Percentiles rank a stretch among this genome's conserved stretches.
These are phyloP conservation scores for Kernera saxatilis DNA, from an alignment of 345 rosid species.

Conservation along the genomic window DNA sequence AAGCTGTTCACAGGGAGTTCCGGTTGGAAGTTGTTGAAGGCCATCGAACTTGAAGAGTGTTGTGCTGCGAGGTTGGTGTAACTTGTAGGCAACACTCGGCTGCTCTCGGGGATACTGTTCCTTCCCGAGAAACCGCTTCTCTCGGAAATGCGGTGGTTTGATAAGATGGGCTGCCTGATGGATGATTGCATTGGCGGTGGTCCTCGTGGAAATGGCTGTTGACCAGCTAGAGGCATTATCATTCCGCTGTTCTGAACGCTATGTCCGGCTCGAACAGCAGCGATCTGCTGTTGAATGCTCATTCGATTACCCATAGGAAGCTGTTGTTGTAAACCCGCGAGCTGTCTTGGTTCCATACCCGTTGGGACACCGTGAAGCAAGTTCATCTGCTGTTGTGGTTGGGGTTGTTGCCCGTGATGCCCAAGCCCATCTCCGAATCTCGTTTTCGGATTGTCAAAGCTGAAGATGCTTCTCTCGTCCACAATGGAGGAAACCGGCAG, in stretches of 20 bases:
- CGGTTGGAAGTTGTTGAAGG: slow-evolving; percentile 35
- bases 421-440: slow-evolving; percentile 64
- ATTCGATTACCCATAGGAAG: slow-evolving; percentile 33
- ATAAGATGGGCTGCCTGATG: slow-evolving; percentile 48
- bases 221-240: slow-evolving; percentile 49
- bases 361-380: slow-evolving; percentile 76
- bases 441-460: slow-evolving; percentile 68
- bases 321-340: slow-evolving; percentile 48
- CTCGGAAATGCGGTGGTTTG: slow-evolving; percentile 46
- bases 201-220: slow-evolving; percentile 27
- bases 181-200: slow-evolving; percentile 33
- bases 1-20: slow-evolving; percentile 52
- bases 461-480: slow-evolving; percentile 80
- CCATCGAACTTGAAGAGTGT: slow-evolving; percentile 15
- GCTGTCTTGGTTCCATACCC: slow-evolving; percentile 55
- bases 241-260: slow-evolving; percentile 37
- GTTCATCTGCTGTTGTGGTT: slow-evolving; percentile 35
- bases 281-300: slow-evolving; percentile 37
- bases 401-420: slow-evolving; percentile 43
- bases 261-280: slow-evolving; percentile 35
- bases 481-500: slow-evolving; percentile 38
- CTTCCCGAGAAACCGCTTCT: slow-evolving; percentile 35
- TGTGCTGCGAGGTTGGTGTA: slow-evolving; percentile 31
- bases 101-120: slow-evolving; percentile 48
- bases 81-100: slow-evolving; percentile 42